Percentiles rank a stretch among this genome's conserved stretches.
Evolutionary conservation across 257 asterid genomes (phyloP).

Genomic region (Scutellaria galericulata): DNA sequence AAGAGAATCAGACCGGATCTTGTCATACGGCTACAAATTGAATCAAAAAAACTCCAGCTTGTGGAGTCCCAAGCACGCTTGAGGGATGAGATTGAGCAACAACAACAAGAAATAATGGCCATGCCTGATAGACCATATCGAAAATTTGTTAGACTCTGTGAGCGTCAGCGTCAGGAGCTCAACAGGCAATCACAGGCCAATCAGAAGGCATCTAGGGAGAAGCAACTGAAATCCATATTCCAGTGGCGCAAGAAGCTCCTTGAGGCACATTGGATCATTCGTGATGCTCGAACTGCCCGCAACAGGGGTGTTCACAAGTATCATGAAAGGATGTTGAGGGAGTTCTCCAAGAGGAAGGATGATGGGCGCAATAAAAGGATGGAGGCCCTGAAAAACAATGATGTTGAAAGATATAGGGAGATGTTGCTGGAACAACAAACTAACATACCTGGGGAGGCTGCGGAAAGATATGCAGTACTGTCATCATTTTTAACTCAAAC

Average conservation of each 20-base stretch:
- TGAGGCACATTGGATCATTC: conserved; percentile 96
- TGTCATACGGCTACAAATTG: conserved; percentile 84
- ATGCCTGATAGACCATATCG: conserved; percentile 99
- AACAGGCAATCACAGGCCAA: conserved; percentile 90
- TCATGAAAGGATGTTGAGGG: conserved; percentile 96
- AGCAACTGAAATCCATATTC: conserved; percentile 88
- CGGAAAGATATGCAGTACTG: conserved; percentile 96
- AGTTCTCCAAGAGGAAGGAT: conserved; percentile 92
- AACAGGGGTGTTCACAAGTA: conserved; percentile 98
- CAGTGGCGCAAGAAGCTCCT: conserved; percentile 99
- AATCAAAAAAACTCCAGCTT: conserved; percentile 89
- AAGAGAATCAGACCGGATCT: conserved; percentile 95
- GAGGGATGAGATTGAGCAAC: conserved; percentile 93
- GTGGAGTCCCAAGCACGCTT: conserved; percentile 91
- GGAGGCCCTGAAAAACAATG: conserved; percentile 99
- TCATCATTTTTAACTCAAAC: conserved; percentile 93
- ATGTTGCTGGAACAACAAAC: conserved; percentile 98
- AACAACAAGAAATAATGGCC: conserved; percentile 93
- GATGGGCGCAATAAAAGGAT: conserved; percentile 90
- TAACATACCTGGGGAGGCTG: conserved; percentile 84
- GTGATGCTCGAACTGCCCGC: conserved; percentile 98
- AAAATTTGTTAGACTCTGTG: conserved; percentile 90
- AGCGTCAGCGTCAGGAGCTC: conserved; percentile 97
- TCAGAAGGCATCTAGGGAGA: conserved; percentile 86
- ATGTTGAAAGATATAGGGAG: conserved; percentile 97